Base-by-base conservation (phyloP, 2,329 filamentous ascomycete species). In the Fusarium nanum region DNA sequence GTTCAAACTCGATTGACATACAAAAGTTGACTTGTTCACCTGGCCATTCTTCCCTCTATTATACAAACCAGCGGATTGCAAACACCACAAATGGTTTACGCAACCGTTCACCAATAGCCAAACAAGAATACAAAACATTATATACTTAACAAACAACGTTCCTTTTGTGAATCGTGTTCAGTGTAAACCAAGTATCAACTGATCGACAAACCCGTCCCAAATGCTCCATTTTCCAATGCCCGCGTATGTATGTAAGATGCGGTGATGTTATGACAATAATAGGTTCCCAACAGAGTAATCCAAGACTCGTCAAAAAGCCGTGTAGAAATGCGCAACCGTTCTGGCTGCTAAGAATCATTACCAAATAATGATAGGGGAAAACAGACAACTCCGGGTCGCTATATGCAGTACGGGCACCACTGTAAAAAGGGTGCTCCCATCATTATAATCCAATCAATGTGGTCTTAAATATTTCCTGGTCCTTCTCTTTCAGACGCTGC, bases 331-430 rank as follows among this genome's bases (percentile, higher is more conserved):
- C 27, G 63, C 53, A 44, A 45, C 60, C 56, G 41, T 55, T 57
- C 61, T 67, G 61, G 58, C 50, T 52, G 57, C 56, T 55, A 37
- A 63, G 47, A 62, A 66, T 64, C 62, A 46, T 61, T 64, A 53
- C 56, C 55, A 47, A 64, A 64, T 58, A 62, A 71, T 64, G 61
- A 73, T 66, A 64, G 70, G 63, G 64, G 64, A 69, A 74, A 73
- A 62, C 64, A 76, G 66, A 75, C 71, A 80, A 81, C 78, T 78
- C 78, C 78, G 73, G 72, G 77, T 75, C 78, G 78, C 78, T 80
- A 76, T 76, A 81, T 81, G 78, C 78, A 79, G 67, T 60, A 73
- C 47, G 47, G 57, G 46, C 66, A 70, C 67, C 60, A 56, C n/a
- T 40, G 25, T 45, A 45, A 60, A 48, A 60, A 42, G 55, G 56